Base-by-base conservation (phyloP, 768 basidiomycete species). In the Agaricus subrufescens region DNA sequence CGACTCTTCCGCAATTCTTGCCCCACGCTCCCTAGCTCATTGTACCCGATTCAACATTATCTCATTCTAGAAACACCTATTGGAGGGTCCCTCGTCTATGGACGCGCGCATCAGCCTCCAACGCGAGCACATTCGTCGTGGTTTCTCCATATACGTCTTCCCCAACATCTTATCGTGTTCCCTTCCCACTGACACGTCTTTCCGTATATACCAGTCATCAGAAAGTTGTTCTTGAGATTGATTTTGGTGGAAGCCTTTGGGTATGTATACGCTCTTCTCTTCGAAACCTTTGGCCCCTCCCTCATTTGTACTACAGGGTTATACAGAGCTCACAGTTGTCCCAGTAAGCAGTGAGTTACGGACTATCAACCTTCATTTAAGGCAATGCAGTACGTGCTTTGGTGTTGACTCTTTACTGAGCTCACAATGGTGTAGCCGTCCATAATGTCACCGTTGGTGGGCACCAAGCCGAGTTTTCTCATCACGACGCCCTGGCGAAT, bases 151-250 rank as follows among this genome's bases (percentile, higher is more conserved):
- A 92, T 93, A 89, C 83, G 91, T 91, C 64, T 65, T 65, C 59
- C 65, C 74, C 64, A 54, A 59, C 56, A 69, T 57, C 55, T 46
- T 52, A 56, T 60, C 55, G 31, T 46, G 26, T 49, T 53, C 52
- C 69, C 64, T 25, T 30, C 34, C 23, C 38, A 23, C 73, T 80
- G 81, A 83, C 68, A 75, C 69, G 62, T 50, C 3, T 59, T 69
- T 64, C 67, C 64, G 70, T 78, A 69, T 86, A 69, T 85, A 93
- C 88, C 86, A 91, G 89, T 73, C 91, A 96, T 74, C 96, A 98
- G 81, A 93, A 93, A 69, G 94, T 97, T 50, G 90, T 91, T 59
- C 76, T 98, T 62, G 93, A 96, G 74, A 85, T 98, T 59, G 92
- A 95, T 76, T 94, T 97, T 69, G 80, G 87, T 7, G 96, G 96